These are phyloP conservation scores for Allodekkera sacchari DNA, from an alignment of 805 yeast species.

Conservation along the genomic window DNA sequence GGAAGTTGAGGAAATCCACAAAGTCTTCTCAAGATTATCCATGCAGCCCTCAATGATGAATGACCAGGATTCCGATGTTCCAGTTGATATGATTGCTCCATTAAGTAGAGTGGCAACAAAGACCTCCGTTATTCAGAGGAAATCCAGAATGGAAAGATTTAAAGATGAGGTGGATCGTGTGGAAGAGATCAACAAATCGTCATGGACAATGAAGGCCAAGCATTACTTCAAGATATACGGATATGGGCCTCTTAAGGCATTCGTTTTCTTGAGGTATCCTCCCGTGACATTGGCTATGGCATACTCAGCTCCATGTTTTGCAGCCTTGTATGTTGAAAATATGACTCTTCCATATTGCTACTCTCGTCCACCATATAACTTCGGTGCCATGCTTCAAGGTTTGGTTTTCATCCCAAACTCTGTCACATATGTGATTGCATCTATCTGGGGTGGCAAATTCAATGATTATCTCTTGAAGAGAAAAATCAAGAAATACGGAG, in stretches of 20 bases:
- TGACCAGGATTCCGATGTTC: constrained; percentile 21
- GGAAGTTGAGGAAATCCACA: constrained; percentile 21
- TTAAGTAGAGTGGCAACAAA: constrained; percentile 23
- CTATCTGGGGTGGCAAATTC: constrained; percentile 77
- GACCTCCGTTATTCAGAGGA: constrained; percentile 12
- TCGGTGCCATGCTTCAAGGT: constrained; percentile 58
- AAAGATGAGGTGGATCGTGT: constrained; percentile 14
- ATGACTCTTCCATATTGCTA: constrained; percentile 61
- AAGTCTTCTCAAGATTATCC: constrained; percentile 28
- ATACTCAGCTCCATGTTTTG: constrained; percentile 67
- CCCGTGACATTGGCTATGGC: constrained; percentile 61
- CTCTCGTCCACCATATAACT: constrained; percentile 60
- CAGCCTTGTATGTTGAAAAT: constrained; percentile 63
- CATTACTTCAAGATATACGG: constrained; percentile 36
- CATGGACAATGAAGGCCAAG: constrained; percentile 15
- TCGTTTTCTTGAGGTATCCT: constrained; percentile 57
- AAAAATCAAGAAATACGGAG: constrained; percentile 51
- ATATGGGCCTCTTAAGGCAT: constrained; percentile 52
- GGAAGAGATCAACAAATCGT: constrained; percentile 12
- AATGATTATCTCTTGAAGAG: constrained; percentile 51
- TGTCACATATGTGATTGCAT: constrained; percentile 64
- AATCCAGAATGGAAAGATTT: constrained; percentile 13
- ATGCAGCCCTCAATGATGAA: constrained; percentile 14
- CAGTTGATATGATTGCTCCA: constrained; percentile 30
- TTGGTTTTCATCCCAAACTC: constrained; percentile 79